Evolutionary conservation across 164 flowering plant species (phyloP).

Genomic region (Magnolia sinica): DNA sequence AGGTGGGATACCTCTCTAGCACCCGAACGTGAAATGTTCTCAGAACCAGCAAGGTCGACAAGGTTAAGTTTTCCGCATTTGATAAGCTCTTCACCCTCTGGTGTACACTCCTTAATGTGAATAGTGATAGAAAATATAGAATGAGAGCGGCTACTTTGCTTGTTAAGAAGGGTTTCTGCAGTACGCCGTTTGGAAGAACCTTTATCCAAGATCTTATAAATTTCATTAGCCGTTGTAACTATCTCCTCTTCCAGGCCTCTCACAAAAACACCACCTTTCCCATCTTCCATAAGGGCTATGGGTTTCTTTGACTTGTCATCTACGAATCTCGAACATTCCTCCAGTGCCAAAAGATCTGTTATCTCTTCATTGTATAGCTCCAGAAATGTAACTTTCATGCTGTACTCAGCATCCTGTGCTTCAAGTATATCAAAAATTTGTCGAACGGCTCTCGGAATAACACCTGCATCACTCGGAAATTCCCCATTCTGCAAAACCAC

Average conservation of each 20-base stretch:
- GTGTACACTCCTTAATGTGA: constrained; percentile 81
- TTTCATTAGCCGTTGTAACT: constrained; percentile 71
- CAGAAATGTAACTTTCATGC: constrained; percentile 78
- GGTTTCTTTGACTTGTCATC: constrained; percentile 85
- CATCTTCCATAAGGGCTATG: constrained; percentile 87
- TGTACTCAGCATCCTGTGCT: constrained; percentile 79
- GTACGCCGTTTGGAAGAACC: constrained; percentile 81
- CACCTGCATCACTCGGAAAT: constrained; percentile 79
- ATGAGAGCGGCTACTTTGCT: constrained; percentile 87
- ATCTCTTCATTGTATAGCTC: constrained; percentile 86
- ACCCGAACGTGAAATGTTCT: constrained; percentile 85
- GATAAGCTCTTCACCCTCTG: constrained; percentile 81
- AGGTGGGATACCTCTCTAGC: constrained; percentile 63
- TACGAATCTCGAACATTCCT: constrained; percentile 47
- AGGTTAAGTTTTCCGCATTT: constrained; percentile 89
- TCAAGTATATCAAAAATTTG: constrained; percentile 74
- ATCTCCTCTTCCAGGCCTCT: constrained; percentile 90
- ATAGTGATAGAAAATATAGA: constrained; percentile 84
- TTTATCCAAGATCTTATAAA: constrained; percentile 78
- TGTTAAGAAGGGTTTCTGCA: constrained; percentile 86
- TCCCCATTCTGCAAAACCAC: constrained; percentile 57
- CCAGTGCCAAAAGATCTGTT: constrained; percentile 73
- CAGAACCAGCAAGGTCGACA: constrained; percentile 91
- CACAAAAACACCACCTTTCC: constrained; percentile 83
- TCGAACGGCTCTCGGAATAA: constrained; percentile 78